A percentile compares a stretch with the other conserved stretches of the same genome.
Evolutionary conservation across 2,329 filamentous ascomycete genomes (phyloP).

Genomic region (Colletotrichum sidae): DNA sequence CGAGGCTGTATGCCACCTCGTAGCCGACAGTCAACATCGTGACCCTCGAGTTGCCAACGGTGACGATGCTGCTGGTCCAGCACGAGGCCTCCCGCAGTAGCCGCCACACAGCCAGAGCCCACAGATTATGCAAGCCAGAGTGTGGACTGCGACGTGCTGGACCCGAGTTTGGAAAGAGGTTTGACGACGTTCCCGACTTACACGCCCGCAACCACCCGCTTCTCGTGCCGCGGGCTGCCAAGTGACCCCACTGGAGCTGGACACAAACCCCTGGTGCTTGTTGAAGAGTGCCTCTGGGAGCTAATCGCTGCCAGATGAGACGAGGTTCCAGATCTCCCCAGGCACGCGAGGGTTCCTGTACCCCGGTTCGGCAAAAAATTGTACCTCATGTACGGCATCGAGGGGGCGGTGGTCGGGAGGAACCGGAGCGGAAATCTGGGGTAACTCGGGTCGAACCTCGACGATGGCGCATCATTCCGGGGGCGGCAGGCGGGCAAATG

Average conservation of each 20-base stretch:
- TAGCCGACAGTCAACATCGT: neutral
- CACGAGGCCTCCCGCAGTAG: conserved; percentile 8
- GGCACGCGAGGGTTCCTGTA: conserved; percentile 28
- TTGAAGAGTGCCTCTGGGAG: conserved; percentile 27
- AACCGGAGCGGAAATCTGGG: conserved; percentile 37
- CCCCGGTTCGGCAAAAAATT: conserved; percentile 32
- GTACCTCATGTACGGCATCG: conserved; percentile 35
- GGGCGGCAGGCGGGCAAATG: conserved; percentile 33
- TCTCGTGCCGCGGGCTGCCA: conserved; percentile 18
- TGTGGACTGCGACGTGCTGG: conserved; percentile 12
- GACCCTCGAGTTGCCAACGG: neutral
- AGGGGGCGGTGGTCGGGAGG: conserved; percentile 32
- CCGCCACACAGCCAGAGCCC: conserved; percentile 6
- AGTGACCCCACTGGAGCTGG: conserved; percentile 20
- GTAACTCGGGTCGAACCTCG: conserved; percentile 37
- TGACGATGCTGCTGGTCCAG: conserved; percentile 1
- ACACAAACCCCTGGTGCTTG: conserved; percentile 19
- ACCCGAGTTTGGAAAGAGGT: conserved; percentile 5
- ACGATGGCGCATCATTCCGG: conserved; percentile 37
- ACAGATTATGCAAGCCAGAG: conserved; percentile 19
- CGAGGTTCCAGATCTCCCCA: conserved; percentile 35
- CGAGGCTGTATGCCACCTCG: neutral
- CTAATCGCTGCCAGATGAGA: conserved; percentile 32
- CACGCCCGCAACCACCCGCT: conserved; percentile 23
- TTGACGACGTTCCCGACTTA: conserved; percentile 23